Evolutionary conservation across 1,139 yeast genomes (phyloP), one percentile per base, ranked within the genome.

Genomic region (Geotrichum fermentans): DNA sequence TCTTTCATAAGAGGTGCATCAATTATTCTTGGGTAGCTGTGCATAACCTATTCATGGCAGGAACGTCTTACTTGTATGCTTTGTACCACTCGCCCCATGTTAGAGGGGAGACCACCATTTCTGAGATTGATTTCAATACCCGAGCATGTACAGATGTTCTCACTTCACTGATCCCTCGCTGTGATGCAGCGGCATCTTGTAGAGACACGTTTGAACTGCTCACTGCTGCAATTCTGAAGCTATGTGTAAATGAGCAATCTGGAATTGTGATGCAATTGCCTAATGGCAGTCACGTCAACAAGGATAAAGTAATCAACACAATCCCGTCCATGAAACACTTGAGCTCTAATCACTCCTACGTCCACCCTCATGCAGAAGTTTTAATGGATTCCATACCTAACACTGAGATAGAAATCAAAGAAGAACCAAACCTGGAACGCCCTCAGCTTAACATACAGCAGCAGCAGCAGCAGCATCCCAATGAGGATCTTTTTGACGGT

Each of bases 11-110:
- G 28, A 78, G 78, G 58, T 73, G 78, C 43, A 74, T 88, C 54
- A 88, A 88, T 62, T 88, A 85, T 66, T 86, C 96, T 0, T 89
- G 96, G 96, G 92, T 90, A 1, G 95, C 95, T 0, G 90, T 88
- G 1, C 95, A 88, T 63, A 88, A 87, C 63, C 69, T 87, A 49
- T 86, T 87, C 62, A 83, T 85, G 83, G 90, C 95, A 0, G 95
- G 95, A 0, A 83, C 90, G 18, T 83, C 95, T 2, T 87, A 81
- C 58, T 70, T 88, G 40, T 88, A 84, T 61, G 77, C 89, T 0
- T 73, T 87, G 11, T 87, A 84, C 61, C 84, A 83, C 61, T 79
- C 85, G 33, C 74, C 72, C 18, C 75, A 73, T 32, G 77, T 78
- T 2, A 65, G 79, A 14, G 59, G 68, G 10, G 65, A 68, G n/a